Percentiles rank a stretch among this genome's conserved stretches.
phyloP scores from a whole-genome alignment of 1,284 basidiomycete genomes.

The Heterobasidion parviporum region DNA sequence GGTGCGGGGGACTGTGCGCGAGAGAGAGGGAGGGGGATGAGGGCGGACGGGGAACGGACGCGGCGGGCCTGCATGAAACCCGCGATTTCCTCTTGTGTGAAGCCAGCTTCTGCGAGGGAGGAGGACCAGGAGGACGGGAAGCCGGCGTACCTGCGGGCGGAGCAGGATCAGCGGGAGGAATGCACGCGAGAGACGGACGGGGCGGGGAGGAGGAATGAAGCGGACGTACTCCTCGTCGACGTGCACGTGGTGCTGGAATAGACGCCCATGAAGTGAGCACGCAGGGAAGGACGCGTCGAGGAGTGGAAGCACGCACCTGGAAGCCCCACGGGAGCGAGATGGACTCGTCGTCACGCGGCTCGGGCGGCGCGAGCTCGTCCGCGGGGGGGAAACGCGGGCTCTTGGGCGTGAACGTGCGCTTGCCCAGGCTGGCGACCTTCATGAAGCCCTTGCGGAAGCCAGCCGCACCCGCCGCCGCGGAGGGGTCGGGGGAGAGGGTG shows the following conservation, averaged over 20 bases:
- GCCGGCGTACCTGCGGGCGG: constrained; percentile 42
- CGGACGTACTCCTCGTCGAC: constrained; percentile 61
- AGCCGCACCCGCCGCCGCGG: constrained; percentile 23
- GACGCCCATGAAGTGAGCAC: neutral
- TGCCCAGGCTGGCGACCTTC: constrained; percentile 31
- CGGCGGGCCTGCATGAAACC: constrained; percentile 45
- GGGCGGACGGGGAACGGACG: constrained; percentile 26
- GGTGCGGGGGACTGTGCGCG: constrained; percentile 26
- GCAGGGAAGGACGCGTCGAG: constrained; percentile 5
- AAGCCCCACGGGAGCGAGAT: constrained; percentile 71
- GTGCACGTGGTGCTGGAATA: constrained; percentile 62
- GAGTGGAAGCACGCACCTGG: constrained; percentile 40
- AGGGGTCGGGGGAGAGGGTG: constrained; percentile 10
- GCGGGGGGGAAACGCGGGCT: constrained; percentile 24
- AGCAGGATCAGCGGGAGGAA: neutral
- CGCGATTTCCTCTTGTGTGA: constrained; percentile 58
- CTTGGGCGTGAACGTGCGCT: constrained; percentile 23
- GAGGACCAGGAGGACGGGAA: constrained; percentile 67
- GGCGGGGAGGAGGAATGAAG: constrained; percentile 3
- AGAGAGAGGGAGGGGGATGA: constrained; percentile 10
- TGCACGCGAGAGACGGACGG: neutral
- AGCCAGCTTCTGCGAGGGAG: constrained; percentile 50
- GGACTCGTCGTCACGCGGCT: constrained; percentile 36
- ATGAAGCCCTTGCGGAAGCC: constrained; percentile 38
- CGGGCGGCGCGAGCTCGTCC: constrained; percentile 25